These are phyloP conservation scores for Phoma sp. DNA, from an alignment of 2,329 filamentous ascomycete species.

Conservation along the genomic window DNA sequence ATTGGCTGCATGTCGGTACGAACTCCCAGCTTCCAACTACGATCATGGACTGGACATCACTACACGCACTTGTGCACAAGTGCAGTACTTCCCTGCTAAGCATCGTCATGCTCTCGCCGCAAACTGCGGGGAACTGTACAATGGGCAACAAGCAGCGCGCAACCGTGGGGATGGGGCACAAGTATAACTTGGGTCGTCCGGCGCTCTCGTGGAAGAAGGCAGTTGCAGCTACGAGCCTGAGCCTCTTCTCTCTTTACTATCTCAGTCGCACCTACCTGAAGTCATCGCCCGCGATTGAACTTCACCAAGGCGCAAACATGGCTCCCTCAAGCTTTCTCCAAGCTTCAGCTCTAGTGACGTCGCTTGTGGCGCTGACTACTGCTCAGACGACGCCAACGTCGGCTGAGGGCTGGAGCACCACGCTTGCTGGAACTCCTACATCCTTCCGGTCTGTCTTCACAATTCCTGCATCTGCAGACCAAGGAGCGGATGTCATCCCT, in stretches of 20 bases:
- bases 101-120: constrained; percentile 21
- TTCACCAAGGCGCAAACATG: constrained; percentile 8
- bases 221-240: constrained; percentile 7
- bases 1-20: constrained; percentile 36
- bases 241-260: constrained; percentile 5
- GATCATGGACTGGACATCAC: constrained; percentile 5
- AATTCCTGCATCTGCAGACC: constrained; percentile 46
- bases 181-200: constrained; percentile 17
- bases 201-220: constrained; percentile 7
- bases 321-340: constrained; percentile 28
- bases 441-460: constrained; percentile 45
- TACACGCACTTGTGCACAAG: constrained; percentile 7
- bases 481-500: constrained; percentile 55
- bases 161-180: constrained; percentile 4
- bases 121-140: constrained; percentile 22
- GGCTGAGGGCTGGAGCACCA: constrained; percentile 29
- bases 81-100: constrained; percentile 3
- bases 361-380: constrained; percentile 33
- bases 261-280: constrained; percentile 6
- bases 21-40: neutral
- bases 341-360: constrained; percentile 32
- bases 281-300: neutral
- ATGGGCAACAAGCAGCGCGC: constrained; percentile 10
- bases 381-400: constrained; percentile 32
- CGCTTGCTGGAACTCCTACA: constrained; percentile 39